Evolutionary conservation across 2,329 filamentous ascomycete genomes (phyloP), one percentile per base, ranked within the genome.

Genomic region (Aspergillus puulaauensis): DNA sequence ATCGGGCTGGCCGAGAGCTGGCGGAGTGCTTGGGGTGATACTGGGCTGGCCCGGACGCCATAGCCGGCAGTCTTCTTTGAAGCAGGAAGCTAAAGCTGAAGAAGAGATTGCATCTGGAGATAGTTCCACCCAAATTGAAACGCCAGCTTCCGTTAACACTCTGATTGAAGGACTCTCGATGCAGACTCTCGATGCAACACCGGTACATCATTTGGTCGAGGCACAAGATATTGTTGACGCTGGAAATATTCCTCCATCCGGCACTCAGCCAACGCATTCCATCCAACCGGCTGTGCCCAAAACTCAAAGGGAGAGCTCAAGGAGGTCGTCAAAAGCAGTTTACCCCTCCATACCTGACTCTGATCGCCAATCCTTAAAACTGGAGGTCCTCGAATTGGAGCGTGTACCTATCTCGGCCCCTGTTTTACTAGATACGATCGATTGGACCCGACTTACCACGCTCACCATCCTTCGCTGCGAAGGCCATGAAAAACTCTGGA

Each of bases 351-450:
- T 39, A 48, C 54, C 51, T 15, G 56, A 44, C 14, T 53, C 64
- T 27, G 62, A 64, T 46, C 70, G 74, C 61, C 77, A 78, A 43
- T 73, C 77, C 19, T 76, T 95, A 15, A 83, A 80, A 60, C 76
- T 95, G n/a, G 86, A 90, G 58, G 85, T 81, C 2, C 77, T 95
- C 9, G 90, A 92, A 72, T 79, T 95, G 2, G 90, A 95, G 72
- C 84, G 89, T 23, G 83, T 93, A 3, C 83, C 85, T 0, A 75
- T 95, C n/a, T 91, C 88, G 1, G 82, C 91, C 43, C 80, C 86
- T 8, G 85, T 90, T n/a, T 80, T 91, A 54, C 81, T 86, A 47
- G 83, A 84, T 59, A 87, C 85, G 1, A 81, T 95, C 43, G 90
- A 95, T 73, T 95, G 90, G 90, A 85, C 85, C 1, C 79, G 82